phyloP scores from a whole-genome alignment of 768 basidiomycete species.

The Heimioporus sp. region DNA sequence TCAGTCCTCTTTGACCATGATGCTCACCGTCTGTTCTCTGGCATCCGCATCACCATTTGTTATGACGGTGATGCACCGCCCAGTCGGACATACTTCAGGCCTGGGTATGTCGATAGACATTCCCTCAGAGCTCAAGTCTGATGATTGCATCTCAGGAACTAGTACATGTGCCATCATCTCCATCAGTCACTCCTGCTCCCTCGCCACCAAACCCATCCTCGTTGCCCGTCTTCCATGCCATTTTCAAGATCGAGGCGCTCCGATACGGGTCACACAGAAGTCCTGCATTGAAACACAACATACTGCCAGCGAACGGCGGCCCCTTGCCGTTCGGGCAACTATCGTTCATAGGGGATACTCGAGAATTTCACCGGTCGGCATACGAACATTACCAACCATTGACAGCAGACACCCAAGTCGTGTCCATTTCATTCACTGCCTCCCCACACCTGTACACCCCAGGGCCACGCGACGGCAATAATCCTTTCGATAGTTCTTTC shows the following conservation, averaged over 20 bases:
- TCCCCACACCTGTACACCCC: neutral
- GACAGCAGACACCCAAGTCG: neutral
- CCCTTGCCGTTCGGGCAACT: neutral
- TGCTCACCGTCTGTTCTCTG: neutral
- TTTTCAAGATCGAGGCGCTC: neutral
- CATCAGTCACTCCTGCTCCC: neutral
- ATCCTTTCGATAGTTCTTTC: neutral
- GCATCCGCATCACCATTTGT: too few species aligned
- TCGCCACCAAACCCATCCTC: neutral
- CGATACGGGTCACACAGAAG: too few species aligned
- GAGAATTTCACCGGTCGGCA: neutral
- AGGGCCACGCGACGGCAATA: neutral
- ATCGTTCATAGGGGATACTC: neutral
- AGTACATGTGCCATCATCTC: neutral
- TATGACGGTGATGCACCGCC: too few species aligned
- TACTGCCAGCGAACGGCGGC: too few species aligned
- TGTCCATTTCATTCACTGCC: neutral
- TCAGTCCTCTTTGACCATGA: too few species aligned
- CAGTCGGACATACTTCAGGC: too few species aligned
- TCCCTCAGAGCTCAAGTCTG: too few species aligned
- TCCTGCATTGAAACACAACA: too few species aligned
- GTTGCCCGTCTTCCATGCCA: neutral
- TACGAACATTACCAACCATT: neutral
- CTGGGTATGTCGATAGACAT: too few species aligned
- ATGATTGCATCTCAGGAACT: too few species aligned